Evolutionary conservation across 2,329 filamentous ascomycete genomes (phyloP).

Genomic region (Cladorrhinum sp.): DNA sequence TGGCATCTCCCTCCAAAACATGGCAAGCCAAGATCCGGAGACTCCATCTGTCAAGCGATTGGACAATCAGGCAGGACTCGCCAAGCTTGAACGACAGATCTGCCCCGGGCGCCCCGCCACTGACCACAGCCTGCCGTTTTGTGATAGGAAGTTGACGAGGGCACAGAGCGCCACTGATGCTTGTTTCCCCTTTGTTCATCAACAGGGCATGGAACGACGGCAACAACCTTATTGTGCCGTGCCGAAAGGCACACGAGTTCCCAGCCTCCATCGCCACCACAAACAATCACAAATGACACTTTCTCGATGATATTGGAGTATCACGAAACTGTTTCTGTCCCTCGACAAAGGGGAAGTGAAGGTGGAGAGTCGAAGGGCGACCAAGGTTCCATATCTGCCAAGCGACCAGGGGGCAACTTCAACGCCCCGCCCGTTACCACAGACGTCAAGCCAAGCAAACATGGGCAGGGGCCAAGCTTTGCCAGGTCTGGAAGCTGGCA

Average conservation of each 20-base stretch:
- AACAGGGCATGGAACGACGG: not conserved
- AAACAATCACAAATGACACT: no score
- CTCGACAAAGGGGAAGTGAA: no score
- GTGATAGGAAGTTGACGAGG: constrained; percentile 1
- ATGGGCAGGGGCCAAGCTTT: constrained; percentile 16
- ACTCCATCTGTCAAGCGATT: constrained; percentile 21
- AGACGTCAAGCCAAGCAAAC: constrained; percentile 9
- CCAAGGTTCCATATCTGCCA: not conserved
- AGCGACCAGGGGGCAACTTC: not conserved
- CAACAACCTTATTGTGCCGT: not conserved
- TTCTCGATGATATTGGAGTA: no score
- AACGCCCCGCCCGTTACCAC: constrained; percentile 8
- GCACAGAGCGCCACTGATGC: constrained; percentile 12
- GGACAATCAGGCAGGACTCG: constrained; percentile 1
- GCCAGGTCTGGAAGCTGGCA: constrained; percentile 23
- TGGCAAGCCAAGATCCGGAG: constrained; percentile 9
- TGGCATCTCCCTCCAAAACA: not conserved
- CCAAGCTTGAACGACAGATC: constrained; percentile 20
- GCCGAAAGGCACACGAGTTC: not conserved
- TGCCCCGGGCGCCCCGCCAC: constrained; percentile 14
- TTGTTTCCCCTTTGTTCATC: constrained; percentile 1
- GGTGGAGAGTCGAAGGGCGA: not conserved
- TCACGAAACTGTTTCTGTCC: no score
- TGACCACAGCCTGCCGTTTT: constrained; percentile 2
- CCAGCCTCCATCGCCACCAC: not conserved